These are phyloP conservation scores for Nymphaea thermarum DNA, from an alignment of 164 flowering plant genomes.

Conservation along the genomic window DNA sequence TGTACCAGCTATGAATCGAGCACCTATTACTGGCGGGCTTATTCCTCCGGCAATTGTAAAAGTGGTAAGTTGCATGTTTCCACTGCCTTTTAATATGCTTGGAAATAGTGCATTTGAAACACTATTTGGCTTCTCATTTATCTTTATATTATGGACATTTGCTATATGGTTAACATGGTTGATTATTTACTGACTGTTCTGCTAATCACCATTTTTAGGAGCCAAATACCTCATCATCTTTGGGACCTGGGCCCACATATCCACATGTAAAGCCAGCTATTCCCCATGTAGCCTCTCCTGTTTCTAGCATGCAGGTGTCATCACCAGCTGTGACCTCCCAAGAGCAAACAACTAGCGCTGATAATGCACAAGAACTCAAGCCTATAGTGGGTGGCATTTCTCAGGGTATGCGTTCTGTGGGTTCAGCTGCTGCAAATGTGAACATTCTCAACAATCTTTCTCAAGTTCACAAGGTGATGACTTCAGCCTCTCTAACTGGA, in stretches of 20 bases:
- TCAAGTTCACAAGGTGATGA: conserved; percentile 66
- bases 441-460: conserved; percentile 75
- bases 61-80: conserved; percentile 38
- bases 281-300: conserved; percentile 45
- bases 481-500: conserved; percentile 50
- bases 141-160: background rate
- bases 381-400: conserved; percentile 45
- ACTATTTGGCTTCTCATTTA: background rate
- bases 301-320: conserved; percentile 49
- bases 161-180: background rate
- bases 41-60: conserved; percentile 68
- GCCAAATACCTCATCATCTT: conserved; percentile 46
- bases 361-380: conserved; percentile 50
- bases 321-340: conserved; percentile 65
- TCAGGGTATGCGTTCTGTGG: conserved; percentile 45
- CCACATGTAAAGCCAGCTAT: conserved; percentile 43
- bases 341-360: conserved; percentile 46
- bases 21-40: conserved; percentile 38
- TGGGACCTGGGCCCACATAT: conserved; percentile 40
- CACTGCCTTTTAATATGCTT: background rate
- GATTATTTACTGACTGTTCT: background rate
- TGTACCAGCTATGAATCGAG: conserved; percentile 58
- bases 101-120: background rate
- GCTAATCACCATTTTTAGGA: conserved; percentile 34
- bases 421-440: conserved; percentile 69